A percentile compares a stretch with the other conserved stretches of the same genome.
Conservation (phyloP, 2,329 filamentous ascomycete species). For the Arthrobotrys musiformis region DNA sequence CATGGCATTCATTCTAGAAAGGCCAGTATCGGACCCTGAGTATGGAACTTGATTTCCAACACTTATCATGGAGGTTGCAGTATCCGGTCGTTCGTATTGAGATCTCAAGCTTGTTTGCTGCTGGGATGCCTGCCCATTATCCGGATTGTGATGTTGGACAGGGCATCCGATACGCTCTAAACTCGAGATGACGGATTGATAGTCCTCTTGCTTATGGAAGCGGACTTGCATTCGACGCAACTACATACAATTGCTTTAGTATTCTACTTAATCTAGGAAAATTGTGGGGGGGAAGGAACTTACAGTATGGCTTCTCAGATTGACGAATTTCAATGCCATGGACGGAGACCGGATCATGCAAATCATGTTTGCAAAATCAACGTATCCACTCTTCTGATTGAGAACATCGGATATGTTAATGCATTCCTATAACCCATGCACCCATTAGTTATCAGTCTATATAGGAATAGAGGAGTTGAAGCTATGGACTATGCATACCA, state of each 20-base stretch:
- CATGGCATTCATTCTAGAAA: not conserved
- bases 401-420: slow-evolving; percentile 43
- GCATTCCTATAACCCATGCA: slow-evolving; percentile 19
- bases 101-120: not conserved
- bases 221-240: slow-evolving; percentile 48
- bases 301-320: slow-evolving; percentile 32
- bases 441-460: not conserved
- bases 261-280: not conserved
- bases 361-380: slow-evolving; percentile 33
- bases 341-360: slow-evolving; percentile 51
- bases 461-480: not conserved
- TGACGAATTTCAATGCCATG: slow-evolving; percentile 45
- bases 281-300: not conserved
- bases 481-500: slow-evolving; percentile 6
- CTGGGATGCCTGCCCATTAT: slow-evolving; percentile 10
- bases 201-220: slow-evolving; percentile 40
- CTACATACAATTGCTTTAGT: slow-evolving; percentile 7
- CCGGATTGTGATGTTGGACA: slow-evolving; percentile 36
- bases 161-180: slow-evolving; percentile 45
- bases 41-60: slow-evolving; percentile 7
- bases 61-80: slow-evolving; percentile 22
- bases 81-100: slow-evolving; percentile 16
- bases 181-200: slow-evolving; percentile 21
- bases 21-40: slow-evolving; percentile 1
- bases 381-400: slow-evolving; percentile 26